phyloP scores from a whole-genome alignment of 192 early-diverging fungal species.

The Blastocladiella britannica region DNA sequence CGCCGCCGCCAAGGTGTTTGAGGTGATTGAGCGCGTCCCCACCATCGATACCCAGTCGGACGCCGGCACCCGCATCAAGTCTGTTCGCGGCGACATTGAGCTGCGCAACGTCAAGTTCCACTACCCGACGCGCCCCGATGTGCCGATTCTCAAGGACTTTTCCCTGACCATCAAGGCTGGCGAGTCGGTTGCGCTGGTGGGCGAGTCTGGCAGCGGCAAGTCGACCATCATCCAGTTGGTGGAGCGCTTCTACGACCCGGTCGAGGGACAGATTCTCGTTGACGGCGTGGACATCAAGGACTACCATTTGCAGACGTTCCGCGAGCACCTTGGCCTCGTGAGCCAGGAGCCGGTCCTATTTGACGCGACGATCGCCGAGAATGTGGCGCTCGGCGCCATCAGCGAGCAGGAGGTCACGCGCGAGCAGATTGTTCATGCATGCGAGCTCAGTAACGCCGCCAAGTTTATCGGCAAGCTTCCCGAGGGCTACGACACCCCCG shows the following conservation, averaged over 20 bases:
- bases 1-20: conserved; percentile 60
- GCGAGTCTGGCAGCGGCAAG: conserved; percentile 68
- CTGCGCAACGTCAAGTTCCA: conserved; percentile 55
- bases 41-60: conserved; percentile 39
- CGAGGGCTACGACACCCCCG: conserved; percentile 54
- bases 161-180: conserved; percentile 49
- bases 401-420: conserved; percentile 18
- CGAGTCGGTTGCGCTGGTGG: conserved; percentile 77
- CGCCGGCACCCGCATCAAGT: conserved; percentile 15
- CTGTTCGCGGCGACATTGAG: conserved; percentile 43
- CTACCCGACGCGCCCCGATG: conserved; percentile 69
- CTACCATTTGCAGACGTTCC: conserved; percentile 60
- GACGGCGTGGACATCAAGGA: conserved; percentile 58
- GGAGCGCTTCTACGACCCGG: conserved; percentile 63
- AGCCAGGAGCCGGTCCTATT: conserved; percentile 84
- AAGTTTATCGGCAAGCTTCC: conserved; percentile 70
- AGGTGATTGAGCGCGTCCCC: conserved; percentile 60
- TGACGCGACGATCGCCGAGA: conserved; percentile 53
- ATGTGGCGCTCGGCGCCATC: conserved; percentile 49
- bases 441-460: conserved; percentile 46
- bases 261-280: conserved; percentile 30
- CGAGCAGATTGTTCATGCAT: conserved; percentile 12
- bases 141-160: conserved; percentile 53
- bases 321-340: conserved; percentile 72
- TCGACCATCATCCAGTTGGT: conserved; percentile 65